Evolutionary conservation across 805 yeast species (phyloP).

Genomic region (Saccharomycopsis fodiens): DNA sequence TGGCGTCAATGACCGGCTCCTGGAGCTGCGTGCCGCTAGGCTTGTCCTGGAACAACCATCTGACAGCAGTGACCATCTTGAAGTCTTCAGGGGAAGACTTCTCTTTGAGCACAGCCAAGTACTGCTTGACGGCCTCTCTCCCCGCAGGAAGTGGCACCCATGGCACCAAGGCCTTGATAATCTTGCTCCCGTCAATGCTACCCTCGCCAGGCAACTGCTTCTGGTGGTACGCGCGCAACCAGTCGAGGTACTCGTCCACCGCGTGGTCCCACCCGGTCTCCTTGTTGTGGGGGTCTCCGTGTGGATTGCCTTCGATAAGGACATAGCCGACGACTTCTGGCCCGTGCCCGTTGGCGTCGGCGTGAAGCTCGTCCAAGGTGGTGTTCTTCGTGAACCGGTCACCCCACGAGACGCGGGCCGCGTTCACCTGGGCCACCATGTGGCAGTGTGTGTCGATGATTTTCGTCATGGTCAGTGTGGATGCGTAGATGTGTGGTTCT

Average conservation of each 20-base stretch:
- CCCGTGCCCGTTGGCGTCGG: background rate
- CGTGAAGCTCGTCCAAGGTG: conserved; percentile 4
- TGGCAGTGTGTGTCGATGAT: conserved; percentile 13
- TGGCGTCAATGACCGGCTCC: conserved; percentile 26
- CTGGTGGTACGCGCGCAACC: conserved; percentile 3
- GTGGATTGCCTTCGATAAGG: conserved; percentile 4
- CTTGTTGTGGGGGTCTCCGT: background rate
- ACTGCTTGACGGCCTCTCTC: conserved; percentile 18
- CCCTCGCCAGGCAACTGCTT: conserved; percentile 5
- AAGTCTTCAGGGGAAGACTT: conserved; percentile 14
- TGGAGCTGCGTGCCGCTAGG: conserved; percentile 30
- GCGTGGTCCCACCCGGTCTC: conserved; percentile 1
- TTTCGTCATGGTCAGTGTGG: conserved; percentile 2
- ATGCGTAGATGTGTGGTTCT: no score
- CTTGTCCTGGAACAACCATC: conserved; percentile 38
- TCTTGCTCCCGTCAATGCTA: background rate
- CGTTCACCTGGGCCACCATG: conserved; percentile 8
- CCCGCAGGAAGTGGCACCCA: conserved; percentile 40
- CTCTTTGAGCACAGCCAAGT: conserved; percentile 20
- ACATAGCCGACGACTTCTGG: conserved; percentile 4
- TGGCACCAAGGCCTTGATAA: conserved; percentile 28
- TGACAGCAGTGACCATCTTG: conserved; percentile 31
- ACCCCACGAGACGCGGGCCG: background rate
- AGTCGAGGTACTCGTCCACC: background rate
- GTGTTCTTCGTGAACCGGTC: background rate